A percentile compares a stretch with the other conserved stretches of the same genome.
phyloP scores from a whole-genome alignment of 768 basidiomycete species.

The Obba rivulosa region DNA sequence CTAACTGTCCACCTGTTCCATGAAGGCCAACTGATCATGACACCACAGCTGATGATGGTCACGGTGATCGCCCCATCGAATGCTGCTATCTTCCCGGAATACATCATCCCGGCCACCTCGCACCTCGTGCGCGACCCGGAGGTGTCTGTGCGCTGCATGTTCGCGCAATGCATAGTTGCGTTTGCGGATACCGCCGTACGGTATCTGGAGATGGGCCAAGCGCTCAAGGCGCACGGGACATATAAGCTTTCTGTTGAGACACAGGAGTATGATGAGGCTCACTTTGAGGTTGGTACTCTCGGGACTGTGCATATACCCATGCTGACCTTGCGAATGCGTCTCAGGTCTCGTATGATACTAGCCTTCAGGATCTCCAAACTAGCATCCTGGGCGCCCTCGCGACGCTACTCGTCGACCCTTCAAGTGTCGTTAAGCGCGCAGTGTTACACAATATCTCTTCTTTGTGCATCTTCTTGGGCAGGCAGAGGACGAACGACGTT shows the following conservation, averaged over 20 bases:
- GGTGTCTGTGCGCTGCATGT: constrained; percentile 70
- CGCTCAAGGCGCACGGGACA: constrained; percentile 77
- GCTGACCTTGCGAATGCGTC: background rate
- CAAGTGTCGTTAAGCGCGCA: constrained; percentile 86
- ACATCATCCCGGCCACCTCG: constrained; percentile 86
- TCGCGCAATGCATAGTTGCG: constrained; percentile 80
- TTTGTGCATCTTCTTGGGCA: constrained; percentile 88
- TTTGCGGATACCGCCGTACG: constrained; percentile 83
- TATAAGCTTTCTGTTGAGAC: constrained; percentile 58
- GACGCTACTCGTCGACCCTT: constrained; percentile 81
- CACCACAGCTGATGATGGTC: constrained; percentile 49
- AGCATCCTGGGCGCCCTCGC: constrained; percentile 86
- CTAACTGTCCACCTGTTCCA: background rate
- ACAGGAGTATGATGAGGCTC: constrained; percentile 71
- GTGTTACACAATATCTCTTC: constrained; percentile 82
- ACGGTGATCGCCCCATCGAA: constrained; percentile 63
- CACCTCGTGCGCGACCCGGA: constrained; percentile 82
- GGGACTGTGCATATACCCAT: background rate
- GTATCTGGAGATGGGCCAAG: constrained; percentile 92
- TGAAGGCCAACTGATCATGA: background rate
- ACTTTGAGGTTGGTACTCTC: constrained; percentile 77
- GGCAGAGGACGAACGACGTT: constrained; percentile 92
- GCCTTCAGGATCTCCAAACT: constrained; percentile 78
- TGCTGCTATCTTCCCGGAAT: constrained; percentile 84
- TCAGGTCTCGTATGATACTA: constrained; percentile 88